These are phyloP conservation scores for Calvatia gigantea DNA, from an alignment of 768 basidiomycete species.

Conservation along the genomic window DNA sequence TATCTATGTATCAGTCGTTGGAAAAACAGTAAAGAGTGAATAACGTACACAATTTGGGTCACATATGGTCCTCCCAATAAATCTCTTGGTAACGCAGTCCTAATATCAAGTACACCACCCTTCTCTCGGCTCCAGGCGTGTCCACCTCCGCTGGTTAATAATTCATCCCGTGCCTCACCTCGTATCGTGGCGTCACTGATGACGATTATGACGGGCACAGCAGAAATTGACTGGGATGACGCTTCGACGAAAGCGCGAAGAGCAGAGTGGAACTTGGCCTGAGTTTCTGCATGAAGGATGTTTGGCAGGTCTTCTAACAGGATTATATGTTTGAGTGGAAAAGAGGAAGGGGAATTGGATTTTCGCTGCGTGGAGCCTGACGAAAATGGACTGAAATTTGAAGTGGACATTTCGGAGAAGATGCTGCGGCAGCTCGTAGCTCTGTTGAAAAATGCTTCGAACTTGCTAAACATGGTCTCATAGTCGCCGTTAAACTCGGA, in stretches of 20 bases:
- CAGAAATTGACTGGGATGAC: conserved; percentile 24
- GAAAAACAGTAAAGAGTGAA: not conserved
- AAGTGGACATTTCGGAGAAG: conserved; percentile 26
- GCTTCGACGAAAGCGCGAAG: conserved; percentile 53
- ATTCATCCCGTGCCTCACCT: conserved; percentile 59
- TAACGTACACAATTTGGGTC: conserved; percentile 70
- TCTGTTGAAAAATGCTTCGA: conserved; percentile 70
- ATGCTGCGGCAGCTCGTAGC: conserved; percentile 59
- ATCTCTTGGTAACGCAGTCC: conserved; percentile 67
- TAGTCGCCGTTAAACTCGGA: conserved; percentile 26
- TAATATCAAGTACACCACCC: conserved; percentile 49
- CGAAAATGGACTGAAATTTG: conserved; percentile 11
- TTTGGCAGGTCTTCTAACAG: conserved; percentile 92
- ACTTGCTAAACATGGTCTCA: conserved; percentile 60
- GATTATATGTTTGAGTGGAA: conserved; percentile 53
- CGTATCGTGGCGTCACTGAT: conserved; percentile 80
- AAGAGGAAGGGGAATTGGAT: conserved; percentile 13
- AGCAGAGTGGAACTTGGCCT: conserved; percentile 67
- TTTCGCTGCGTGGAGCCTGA: conserved; percentile 10
- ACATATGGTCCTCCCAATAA: conserved; percentile 72
- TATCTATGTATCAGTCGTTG: conserved; percentile 24
- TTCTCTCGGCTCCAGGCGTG: conserved; percentile 40
- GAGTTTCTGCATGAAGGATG: conserved; percentile 69
- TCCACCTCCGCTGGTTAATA: conserved; percentile 27
- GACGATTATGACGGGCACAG: conserved; percentile 75